Conservation (phyloP, 257 asterid genomes). For the Fraxinus pennsylvanica region DNA sequence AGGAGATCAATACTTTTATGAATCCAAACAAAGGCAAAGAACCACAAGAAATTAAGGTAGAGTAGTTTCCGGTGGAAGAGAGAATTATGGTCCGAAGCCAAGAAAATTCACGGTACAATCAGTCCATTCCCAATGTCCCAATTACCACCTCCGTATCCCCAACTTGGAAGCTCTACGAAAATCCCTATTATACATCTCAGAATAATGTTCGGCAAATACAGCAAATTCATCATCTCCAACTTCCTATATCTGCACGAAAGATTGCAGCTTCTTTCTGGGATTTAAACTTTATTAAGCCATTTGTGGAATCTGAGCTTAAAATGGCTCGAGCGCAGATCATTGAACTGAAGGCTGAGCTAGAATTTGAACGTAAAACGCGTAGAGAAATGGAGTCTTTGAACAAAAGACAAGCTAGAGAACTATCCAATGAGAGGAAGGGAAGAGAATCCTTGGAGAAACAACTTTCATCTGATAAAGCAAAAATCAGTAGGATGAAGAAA, state of each 20-base stretch:
- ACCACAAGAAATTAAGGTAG: too few species aligned
- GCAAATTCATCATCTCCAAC: constrained; percentile 68
- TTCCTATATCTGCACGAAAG: constrained; percentile 68
- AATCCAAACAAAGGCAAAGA: neutral
- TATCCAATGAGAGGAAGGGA: constrained; percentile 52
- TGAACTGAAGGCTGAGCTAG: constrained; percentile 46
- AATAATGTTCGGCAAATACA: constrained; percentile 19
- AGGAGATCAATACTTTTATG: neutral
- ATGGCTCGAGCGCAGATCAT: constrained; percentile 45
- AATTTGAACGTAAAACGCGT: constrained; percentile 45
- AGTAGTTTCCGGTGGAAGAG: constrained; percentile 28
- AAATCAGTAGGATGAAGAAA: constrained; percentile 43
- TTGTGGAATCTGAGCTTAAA: constrained; percentile 65
- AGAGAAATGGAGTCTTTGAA: constrained; percentile 46
- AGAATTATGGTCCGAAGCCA: constrained; percentile 51
- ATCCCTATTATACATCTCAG: constrained; percentile 57
- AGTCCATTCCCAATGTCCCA: constrained; percentile 33
- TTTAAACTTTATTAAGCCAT: constrained; percentile 56
- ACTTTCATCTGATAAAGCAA: constrained; percentile 43
- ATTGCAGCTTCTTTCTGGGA: constrained; percentile 81
- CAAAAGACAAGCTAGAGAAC: constrained; percentile 47
- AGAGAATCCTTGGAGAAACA: constrained; percentile 58
- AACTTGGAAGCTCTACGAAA: constrained; percentile 79
- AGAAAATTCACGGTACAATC: constrained; percentile 31
- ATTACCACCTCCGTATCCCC: constrained; percentile 37